phyloP scores from a whole-genome alignment of 2,329 filamentous ascomycete genomes.

The Sphaerulina vaccinii region DNA sequence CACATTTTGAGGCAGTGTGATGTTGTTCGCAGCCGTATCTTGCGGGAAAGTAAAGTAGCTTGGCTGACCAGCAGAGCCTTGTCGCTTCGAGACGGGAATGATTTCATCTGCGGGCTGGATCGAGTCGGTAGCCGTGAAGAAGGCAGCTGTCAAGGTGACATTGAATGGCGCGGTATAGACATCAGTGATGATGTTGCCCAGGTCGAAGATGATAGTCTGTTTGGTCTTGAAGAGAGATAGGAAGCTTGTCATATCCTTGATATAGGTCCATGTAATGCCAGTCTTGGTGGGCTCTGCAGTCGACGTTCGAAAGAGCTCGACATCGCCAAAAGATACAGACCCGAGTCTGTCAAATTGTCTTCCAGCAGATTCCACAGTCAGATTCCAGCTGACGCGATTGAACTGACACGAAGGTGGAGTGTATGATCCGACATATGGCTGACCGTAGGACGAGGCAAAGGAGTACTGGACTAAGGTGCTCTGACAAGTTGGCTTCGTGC shows the following conservation, averaged over 20 bases:
- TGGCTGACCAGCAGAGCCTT: slow-evolving; percentile 50
- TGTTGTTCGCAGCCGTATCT: slow-evolving; percentile 58
- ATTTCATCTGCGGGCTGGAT: slow-evolving; percentile 60
- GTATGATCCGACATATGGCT: slow-evolving; percentile 70
- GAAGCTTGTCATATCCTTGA: slow-evolving; percentile 76
- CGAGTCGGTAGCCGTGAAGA: slow-evolving; percentile 56
- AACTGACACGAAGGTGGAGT: slow-evolving; percentile 67
- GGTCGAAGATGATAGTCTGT: slow-evolving; percentile 77
- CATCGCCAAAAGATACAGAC: slow-evolving; percentile 72
- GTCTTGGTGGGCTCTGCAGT: slow-evolving; percentile 72
- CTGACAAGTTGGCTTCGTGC: slow-evolving; percentile 44
- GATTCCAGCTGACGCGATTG: slow-evolving; percentile 71
- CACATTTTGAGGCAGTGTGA: slow-evolving; percentile 65
- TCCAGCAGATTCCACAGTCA: slow-evolving; percentile 70
- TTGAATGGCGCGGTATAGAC: slow-evolving; percentile 73
- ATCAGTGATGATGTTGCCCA: slow-evolving; percentile 69
- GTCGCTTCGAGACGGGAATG: slow-evolving; percentile 61
- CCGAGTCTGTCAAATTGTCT: slow-evolving; percentile 75
- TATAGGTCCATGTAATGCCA: slow-evolving; percentile 73
- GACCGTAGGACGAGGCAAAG: slow-evolving; percentile 71
- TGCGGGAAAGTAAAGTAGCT: slow-evolving; percentile 69
- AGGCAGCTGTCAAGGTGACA: slow-evolving; percentile 71
- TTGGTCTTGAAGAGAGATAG: slow-evolving; percentile 64
- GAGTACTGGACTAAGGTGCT: slow-evolving; percentile 66
- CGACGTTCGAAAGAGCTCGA: slow-evolving; percentile 79